Conservation (phyloP, 2,329 filamentous ascomycete genomes). For the Exophiala viscosa region DNA sequence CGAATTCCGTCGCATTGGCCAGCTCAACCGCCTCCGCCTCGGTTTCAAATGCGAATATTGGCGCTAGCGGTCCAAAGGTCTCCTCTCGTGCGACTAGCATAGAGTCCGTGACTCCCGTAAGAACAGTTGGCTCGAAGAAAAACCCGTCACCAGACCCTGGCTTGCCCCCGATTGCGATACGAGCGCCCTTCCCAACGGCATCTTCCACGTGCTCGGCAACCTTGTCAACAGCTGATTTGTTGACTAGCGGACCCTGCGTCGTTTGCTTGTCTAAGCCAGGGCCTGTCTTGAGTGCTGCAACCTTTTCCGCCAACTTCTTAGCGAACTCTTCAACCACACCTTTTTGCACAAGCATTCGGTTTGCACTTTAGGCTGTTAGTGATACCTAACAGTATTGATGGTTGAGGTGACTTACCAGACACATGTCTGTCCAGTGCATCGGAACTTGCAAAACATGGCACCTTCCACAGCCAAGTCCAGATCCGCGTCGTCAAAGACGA, state of each 20-base stretch:
- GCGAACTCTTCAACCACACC: slow-evolving; percentile 74
- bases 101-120: slow-evolving; percentile 16
- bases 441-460: slow-evolving; percentile 14
- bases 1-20: slow-evolving; percentile 33
- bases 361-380: slow-evolving; percentile 42
- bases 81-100: slow-evolving; percentile 29
- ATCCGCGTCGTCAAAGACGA: slow-evolving; percentile 42
- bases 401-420: slow-evolving; percentile 64
- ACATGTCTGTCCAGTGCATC: slow-evolving; percentile 23
- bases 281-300: slow-evolving; percentile 70
- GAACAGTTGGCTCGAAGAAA: slow-evolving; percentile 21
- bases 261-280: slow-evolving; percentile 65
- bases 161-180: slow-evolving; percentile 25
- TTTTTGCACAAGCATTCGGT: slow-evolving; percentile 73
- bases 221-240: slow-evolving; percentile 23
- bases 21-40: slow-evolving; percentile 32
- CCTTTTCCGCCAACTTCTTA: slow-evolving; percentile 64
- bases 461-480: slow-evolving; percentile 30
- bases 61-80: slow-evolving; percentile 33
- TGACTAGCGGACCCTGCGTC: slow-evolving; percentile 70
- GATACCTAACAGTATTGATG: slow-evolving; percentile 32
- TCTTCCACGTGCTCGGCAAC: slow-evolving; percentile 18
- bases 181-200: slow-evolving; percentile 25
- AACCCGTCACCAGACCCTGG: slow-evolving; percentile 53
- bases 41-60: slow-evolving; percentile 59